These are phyloP conservation scores for Lactifluus subvellereus DNA, from an alignment of 768 basidiomycete species.

Conservation along the genomic window DNA sequence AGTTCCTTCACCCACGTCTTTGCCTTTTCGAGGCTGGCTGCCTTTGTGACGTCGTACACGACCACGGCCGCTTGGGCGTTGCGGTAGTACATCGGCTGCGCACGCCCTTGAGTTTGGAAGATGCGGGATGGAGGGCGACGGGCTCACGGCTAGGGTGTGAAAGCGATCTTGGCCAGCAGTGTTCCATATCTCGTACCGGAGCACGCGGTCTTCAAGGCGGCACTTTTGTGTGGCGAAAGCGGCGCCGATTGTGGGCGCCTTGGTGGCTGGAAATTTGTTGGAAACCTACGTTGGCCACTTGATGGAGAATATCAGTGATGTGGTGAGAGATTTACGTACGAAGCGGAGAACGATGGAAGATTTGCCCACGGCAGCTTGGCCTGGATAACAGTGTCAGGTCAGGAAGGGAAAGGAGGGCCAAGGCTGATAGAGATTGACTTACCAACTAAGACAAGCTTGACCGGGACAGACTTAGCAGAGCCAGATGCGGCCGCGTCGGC, in stretches of 20 bases:
- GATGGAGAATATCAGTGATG: slow-evolving; percentile 11
- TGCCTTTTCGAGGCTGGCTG: slow-evolving; percentile 92
- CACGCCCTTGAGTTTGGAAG: slow-evolving; percentile 4
- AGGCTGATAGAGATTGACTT: slow-evolving; percentile 27
- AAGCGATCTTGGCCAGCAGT: slow-evolving; percentile 95
- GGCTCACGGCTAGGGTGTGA: slow-evolving; percentile 85
- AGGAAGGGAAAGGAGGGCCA: background rate
- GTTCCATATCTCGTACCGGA: slow-evolving; percentile 97
- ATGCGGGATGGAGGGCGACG: background rate
- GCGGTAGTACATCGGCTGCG: slow-evolving; percentile 96
- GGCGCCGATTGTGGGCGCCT: slow-evolving; percentile 97
- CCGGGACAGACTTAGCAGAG: slow-evolving; percentile 82
- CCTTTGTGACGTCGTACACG: slow-evolving; percentile 97
- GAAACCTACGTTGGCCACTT: slow-evolving; percentile 51
- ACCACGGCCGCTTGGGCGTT: slow-evolving; percentile 98
- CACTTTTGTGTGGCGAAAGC: slow-evolving; percentile 96
- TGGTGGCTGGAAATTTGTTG: slow-evolving; percentile 98
- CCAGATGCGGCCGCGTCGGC: slow-evolving; percentile 70
- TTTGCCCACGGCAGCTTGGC: slow-evolving; percentile 98
- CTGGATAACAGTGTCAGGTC: slow-evolving; percentile 36
- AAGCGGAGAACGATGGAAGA: slow-evolving; percentile 98
- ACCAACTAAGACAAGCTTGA: slow-evolving; percentile 97
- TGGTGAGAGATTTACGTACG: slow-evolving; percentile 42
- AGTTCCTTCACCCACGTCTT: slow-evolving; percentile 99
- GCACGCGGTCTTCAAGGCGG: slow-evolving; percentile 86